phyloP scores from a whole-genome alignment of 768 basidiomycete genomes.

The Boletus edulis region DNA sequence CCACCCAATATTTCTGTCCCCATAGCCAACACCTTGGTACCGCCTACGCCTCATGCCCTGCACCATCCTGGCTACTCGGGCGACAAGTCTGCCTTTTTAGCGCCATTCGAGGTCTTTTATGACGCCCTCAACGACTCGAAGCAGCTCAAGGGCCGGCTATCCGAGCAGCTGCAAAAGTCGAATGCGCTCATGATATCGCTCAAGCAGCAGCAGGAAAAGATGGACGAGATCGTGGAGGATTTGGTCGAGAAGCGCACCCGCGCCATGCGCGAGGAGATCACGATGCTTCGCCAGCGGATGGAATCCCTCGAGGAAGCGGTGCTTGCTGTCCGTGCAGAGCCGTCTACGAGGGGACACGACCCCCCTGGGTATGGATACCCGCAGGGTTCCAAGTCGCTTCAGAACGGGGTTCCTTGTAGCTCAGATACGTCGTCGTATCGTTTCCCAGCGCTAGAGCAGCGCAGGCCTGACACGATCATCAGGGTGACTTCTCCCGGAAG shows the following conservation, averaged over 20 bases:
- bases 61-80: constrained; percentile 58
- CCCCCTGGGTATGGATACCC: constrained; percentile 14
- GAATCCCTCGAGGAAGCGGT: constrained; percentile 64
- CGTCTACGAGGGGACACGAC: constrained; percentile 15
- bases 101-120: constrained; percentile 82
- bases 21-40: constrained; percentile 64
- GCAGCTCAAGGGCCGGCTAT: constrained; percentile 74
- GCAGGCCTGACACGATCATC: constrained; percentile 34
- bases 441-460: constrained; percentile 43
- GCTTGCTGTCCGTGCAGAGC: constrained; percentile 25
- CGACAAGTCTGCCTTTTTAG: constrained; percentile 75
- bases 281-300: constrained; percentile 55
- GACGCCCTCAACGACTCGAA: constrained; percentile 80
- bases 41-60: constrained; percentile 66
- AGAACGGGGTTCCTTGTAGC: constrained; percentile 36
- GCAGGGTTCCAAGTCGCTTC: constrained; percentile 27
- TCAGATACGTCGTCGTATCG: constrained; percentile 41
- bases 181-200: constrained; percentile 50
- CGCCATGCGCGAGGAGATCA: constrained; percentile 60
- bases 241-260: constrained; percentile 61
- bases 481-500: constrained; percentile 37
- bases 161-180: constrained; percentile 68
- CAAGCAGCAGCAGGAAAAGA: constrained; percentile 60
- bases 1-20: constrained; percentile 62
- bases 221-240: constrained; percentile 56